Evolutionary conservation across 202 grass and related monocot genomes (phyloP).

Genomic region (Panicum hallii): DNA sequence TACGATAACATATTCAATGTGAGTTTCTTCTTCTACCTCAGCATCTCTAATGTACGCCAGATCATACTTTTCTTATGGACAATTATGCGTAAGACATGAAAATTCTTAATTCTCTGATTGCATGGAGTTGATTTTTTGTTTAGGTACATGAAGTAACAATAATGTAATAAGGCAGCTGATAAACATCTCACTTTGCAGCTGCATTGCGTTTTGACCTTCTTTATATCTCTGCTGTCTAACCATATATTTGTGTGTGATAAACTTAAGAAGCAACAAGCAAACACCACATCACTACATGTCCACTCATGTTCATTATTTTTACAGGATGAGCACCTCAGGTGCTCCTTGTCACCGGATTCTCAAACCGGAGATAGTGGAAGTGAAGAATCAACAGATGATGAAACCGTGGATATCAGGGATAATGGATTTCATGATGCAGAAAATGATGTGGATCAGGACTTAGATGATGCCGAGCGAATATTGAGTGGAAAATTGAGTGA

Average conservation of each 20-base stretch:
- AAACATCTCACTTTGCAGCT: background rate
- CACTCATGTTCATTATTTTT: slow-evolving; percentile 34
- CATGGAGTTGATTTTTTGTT: background rate
- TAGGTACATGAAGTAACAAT: background rate
- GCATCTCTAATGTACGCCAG: background rate
- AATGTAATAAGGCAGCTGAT: background rate
- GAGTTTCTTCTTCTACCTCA: slow-evolving; percentile 50
- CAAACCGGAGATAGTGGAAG: slow-evolving; percentile 83
- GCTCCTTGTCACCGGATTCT: slow-evolving; percentile 84
- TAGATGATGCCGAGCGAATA: slow-evolving; percentile 62
- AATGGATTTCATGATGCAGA: slow-evolving; percentile 96
- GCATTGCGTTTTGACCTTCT: slow-evolving; percentile 20
- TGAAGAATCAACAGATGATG: slow-evolving; percentile 85
- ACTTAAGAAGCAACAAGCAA: background rate
- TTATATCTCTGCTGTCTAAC: slow-evolving; percentile 10
- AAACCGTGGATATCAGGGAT: slow-evolving; percentile 69
- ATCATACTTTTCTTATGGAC: slow-evolving; percentile 20
- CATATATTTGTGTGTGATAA: background rate
- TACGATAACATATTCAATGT: slow-evolving; percentile 92
- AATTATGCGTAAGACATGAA: background rate
- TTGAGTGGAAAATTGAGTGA: slow-evolving; percentile 94
- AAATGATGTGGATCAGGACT: slow-evolving; percentile 86
- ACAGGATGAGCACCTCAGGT: slow-evolving; percentile 81
- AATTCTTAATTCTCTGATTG: background rate
- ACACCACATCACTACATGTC: background rate